Base-by-base conservation (phyloP, 1,284 basidiomycete species). In the Hymenochaete sp. region DNA sequence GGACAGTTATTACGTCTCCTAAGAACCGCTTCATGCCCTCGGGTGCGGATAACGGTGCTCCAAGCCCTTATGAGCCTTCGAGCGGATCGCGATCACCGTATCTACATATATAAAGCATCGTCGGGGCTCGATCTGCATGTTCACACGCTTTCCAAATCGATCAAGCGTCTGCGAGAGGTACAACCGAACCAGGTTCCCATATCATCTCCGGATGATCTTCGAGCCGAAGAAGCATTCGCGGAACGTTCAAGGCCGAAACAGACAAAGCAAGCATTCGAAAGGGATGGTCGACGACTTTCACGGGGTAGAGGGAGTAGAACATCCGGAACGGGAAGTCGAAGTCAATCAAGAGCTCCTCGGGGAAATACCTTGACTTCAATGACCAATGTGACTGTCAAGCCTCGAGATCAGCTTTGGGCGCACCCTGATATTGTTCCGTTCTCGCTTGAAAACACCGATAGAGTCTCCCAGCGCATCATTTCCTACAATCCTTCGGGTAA, bases 41-140 rank as follows among this genome's bases (percentile, higher is more conserved):
- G 73, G 14, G 82, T 86, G 0, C 71, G 90, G 19, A 62, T 98
- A 13, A 68, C 77, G 2, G 75, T 86, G 2, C 67, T 98, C 7
- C 90, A 95, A 58, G 96, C 93, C 71, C 61, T 96, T 48, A 79
- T 93, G 67, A 82, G 92, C 9, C 68, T 98, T 18, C 75, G 96
- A 40, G 92, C 90, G 1, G 93, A 97, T 59, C 79, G 89, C 2
- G 86, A 93, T 56, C 96, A 99, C 60, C 75, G 84, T 11, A 62
- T 98, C 31, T 96, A 86, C 61, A 82, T 88, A 50, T 58, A 65
- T 14, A 57, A 59, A 21, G 63, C 72, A 37, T 63, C 73, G 26
- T 65, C 70, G 26, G 56, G 58, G 16, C 55, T 57, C 11, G 47
- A 48, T 10, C 27, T 25, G 21, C 46, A 51, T 2, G 27, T 48